Evolutionary conservation across 306 rosid genomes (phyloP).

Genomic region (Rosa lucieae): DNA sequence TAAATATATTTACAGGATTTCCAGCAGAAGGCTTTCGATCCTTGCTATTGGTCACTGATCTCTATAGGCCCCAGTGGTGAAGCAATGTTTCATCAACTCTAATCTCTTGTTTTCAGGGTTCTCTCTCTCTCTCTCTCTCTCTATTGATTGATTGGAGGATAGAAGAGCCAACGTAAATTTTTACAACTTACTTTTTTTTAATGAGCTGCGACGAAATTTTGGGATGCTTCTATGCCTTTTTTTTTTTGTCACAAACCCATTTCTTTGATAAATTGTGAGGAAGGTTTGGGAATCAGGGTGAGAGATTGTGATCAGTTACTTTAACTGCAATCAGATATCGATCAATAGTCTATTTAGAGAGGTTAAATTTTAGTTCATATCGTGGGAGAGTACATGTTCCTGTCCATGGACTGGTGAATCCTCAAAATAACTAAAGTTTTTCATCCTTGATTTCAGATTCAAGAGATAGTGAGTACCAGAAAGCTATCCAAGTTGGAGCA

Average conservation of each 20-base stretch:
- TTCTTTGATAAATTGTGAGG: no score
- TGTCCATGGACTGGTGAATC: background rate
- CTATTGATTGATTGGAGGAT: background rate
- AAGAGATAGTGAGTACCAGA: slow-evolving; percentile 85
- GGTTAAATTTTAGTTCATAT: background rate
- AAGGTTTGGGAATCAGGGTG: background rate
- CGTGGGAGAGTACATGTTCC: background rate
- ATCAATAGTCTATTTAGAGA: background rate
- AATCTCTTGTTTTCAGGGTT: no score
- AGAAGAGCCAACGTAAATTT: background rate
- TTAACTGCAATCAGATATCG: background rate
- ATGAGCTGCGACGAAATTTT: no score
- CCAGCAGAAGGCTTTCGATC: no score
- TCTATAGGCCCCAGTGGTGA: no score
- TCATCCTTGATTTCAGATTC: slow-evolving; percentile 61
- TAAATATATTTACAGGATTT: no score
- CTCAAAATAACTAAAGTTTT: slow-evolving; percentile 26
- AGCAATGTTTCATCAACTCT: no score
- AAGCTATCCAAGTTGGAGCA: slow-evolving; percentile 84
- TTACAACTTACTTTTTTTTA: background rate
- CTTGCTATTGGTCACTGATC: no score
- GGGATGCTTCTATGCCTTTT: no score
- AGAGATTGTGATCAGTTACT: background rate
- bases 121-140: no score
- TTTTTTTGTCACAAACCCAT: no score